Evolutionary conservation across 352 stramenopile species (phyloP), one percentile per base, ranked within the genome.

Genomic region (Lagenidium giganteum): DNA sequence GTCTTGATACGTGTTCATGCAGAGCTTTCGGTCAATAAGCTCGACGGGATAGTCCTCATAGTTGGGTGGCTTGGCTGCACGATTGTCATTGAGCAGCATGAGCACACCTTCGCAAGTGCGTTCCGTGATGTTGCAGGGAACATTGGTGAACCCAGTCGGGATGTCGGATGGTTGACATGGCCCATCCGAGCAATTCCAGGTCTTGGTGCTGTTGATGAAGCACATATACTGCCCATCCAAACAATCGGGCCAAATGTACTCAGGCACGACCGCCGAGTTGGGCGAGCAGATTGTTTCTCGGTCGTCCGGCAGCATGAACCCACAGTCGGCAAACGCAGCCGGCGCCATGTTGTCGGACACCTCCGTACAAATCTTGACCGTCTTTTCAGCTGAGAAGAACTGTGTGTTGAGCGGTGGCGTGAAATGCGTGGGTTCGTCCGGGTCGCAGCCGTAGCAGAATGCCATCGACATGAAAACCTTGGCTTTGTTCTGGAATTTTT

Each of bases 401-500:
- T 44, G 22, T 8, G 43, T 57, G 47, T 83, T 64, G 27, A 61
- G 26, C 14, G 71, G 64, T 6, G 55, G 24, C 3, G 57, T 56
- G 12, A 82, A 62, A 29, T 72, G 56, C 21, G 33, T 47, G 11
- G 65, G 64, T 46, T 75, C 47, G 13, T 59, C 49, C 4, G 69
- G 69, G 32, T 78, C 60, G 48, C 69, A 82, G 6, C 43, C 51
- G 26, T 70, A 63, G 57, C 68, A 80, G 34, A 70, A 73, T 8
- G 47, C 61, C 25, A 67, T 43, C 12, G 68, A 61, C 11, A 80
- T 41, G 37, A 62, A 84, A 31, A 66, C 61, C 44, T 85, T 85
- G 57, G 75, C 72, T 5, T 33, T 51, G 43, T 88, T 88, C 54
- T 79, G 61, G 52, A 69, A 88, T 61, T 88, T 88, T 31, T 71